A percentile compares a stretch with the other conserved stretches of the same genome.
Conservation (phyloP, 2,329 filamentous ascomycete genomes). For the Ophiostoma ulmi region DNA sequence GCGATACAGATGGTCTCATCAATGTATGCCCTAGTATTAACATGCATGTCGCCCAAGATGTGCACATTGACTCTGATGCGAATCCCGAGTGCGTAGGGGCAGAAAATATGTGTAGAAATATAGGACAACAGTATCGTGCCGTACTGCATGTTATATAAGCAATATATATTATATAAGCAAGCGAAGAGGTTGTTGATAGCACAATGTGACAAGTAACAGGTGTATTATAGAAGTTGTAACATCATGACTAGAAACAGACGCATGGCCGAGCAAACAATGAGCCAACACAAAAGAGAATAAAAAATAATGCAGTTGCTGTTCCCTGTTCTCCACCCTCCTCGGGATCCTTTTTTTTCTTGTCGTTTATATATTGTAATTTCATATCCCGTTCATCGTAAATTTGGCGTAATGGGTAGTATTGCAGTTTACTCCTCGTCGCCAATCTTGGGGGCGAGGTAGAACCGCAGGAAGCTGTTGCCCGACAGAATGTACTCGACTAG, state of each 20-base stretch:
- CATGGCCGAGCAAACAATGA: background rate
- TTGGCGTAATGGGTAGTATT: background rate
- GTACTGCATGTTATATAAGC: background rate
- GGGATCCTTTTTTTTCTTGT: background rate
- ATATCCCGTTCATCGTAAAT: background rate
- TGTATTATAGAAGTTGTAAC: conserved; percentile 11
- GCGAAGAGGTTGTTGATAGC: too few relatives aligned
- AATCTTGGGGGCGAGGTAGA: conserved; percentile 91
- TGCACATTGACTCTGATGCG: too few relatives aligned
- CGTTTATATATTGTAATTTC: background rate
- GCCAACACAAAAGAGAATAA: conserved; percentile 7
- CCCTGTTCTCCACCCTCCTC: background rate
- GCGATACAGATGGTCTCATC: background rate
- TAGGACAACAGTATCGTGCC: background rate
- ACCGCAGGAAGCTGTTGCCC: conserved; percentile 83
- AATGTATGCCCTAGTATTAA: background rate
- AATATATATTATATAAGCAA: background rate
- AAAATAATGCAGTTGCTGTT: conserved; percentile 5
- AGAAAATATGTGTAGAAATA: background rate
- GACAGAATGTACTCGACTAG: conserved; percentile 84
- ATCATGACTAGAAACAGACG: background rate
- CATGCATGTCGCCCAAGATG: background rate
- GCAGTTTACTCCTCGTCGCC: conserved; percentile 37
- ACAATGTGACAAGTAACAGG: background rate
- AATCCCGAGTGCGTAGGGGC: background rate